phyloP scores from a whole-genome alignment of 2,329 filamentous ascomycete genomes.

The Colletotrichum magnum region DNA sequence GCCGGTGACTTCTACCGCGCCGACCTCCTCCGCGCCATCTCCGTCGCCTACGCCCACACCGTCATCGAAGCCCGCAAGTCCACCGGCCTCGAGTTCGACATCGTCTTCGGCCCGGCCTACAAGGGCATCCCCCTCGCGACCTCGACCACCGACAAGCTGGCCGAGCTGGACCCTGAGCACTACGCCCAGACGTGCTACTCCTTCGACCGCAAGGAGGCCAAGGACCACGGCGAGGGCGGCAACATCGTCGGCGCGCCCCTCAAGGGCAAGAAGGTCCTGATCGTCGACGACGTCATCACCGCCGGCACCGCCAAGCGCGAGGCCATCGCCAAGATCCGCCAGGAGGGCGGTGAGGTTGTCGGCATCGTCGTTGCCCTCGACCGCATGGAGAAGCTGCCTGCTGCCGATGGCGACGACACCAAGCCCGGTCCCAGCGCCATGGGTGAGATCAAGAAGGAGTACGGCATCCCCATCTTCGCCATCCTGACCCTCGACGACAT shows the following conservation, averaged over 20 bases:
- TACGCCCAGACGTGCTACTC: constrained; percentile 84
- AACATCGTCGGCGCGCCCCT: constrained; percentile 90
- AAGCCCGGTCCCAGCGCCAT: constrained; percentile 84
- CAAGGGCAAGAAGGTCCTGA: constrained; percentile 86
- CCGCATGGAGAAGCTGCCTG: constrained; percentile 85
- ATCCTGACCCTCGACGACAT: constrained; percentile 91
- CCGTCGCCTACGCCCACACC: constrained; percentile 82
- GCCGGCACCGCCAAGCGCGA: constrained; percentile 95
- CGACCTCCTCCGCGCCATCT: constrained; percentile 82
- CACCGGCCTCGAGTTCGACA: constrained; percentile 74
- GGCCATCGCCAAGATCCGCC: constrained; percentile 89
- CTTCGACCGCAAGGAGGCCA: constrained; percentile 97
- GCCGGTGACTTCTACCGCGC: constrained; percentile 91
- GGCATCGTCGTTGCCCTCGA: constrained; percentile 93
- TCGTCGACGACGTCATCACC: constrained; percentile 97
- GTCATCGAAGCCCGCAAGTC: constrained; percentile 65
- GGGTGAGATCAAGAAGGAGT: constrained; percentile 86
- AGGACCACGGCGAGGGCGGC: constrained; percentile 95
- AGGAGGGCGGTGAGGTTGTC: constrained; percentile 86
- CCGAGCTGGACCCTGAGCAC: constrained; percentile 74
- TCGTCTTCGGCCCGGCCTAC: constrained; percentile 95
- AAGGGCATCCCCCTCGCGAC: constrained; percentile 96
- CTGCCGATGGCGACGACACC: constrained; percentile 74
- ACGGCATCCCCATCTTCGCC: constrained; percentile 84
- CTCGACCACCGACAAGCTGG: constrained; percentile 81